Percentiles rank a stretch among this genome's conserved stretches.
Evolutionary conservation across 2,329 filamentous ascomycete species (phyloP).

Genomic region (Sordariomycetes sp.): DNA sequence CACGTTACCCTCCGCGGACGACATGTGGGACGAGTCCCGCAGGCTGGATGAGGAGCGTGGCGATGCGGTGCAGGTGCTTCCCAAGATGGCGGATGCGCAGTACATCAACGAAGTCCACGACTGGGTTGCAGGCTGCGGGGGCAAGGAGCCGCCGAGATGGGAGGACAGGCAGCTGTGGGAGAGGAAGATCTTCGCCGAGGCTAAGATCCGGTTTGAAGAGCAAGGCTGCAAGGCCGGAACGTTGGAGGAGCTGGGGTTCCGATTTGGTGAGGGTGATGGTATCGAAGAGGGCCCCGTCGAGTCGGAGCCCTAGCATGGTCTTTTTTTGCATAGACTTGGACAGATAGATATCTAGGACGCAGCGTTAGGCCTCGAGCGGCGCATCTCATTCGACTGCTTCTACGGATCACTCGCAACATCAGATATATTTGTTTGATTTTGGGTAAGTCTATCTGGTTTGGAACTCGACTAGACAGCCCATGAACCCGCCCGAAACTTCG

Average conservation of each 20-base stretch:
- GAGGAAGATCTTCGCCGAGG: constrained; percentile 54
- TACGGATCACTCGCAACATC: not conserved
- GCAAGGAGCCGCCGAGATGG: constrained; percentile 66
- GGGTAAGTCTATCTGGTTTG: not conserved
- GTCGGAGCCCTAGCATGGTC: not conserved
- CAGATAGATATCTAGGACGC: not conserved
- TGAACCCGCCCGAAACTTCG: not conserved
- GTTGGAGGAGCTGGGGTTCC: constrained; percentile 63
- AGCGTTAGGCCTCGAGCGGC: not conserved
- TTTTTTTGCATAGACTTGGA: not conserved
- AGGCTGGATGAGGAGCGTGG: constrained; percentile 38
- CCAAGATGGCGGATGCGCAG: constrained; percentile 48
- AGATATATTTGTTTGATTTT: not conserved
- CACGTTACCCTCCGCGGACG: constrained; percentile 45
- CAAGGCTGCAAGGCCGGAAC: constrained; percentile 53
- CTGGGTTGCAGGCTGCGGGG: constrained; percentile 45
- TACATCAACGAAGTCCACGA: constrained; percentile 61
- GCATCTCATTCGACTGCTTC: not conserved
- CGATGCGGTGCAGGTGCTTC: constrained; percentile 35
- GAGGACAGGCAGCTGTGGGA: constrained; percentile 61
- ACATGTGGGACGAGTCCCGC: constrained; percentile 63
- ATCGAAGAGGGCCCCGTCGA: not conserved
- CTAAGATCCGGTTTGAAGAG: constrained; percentile 62
- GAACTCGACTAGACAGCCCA: not conserved
- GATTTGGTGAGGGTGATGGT: constrained; percentile 9